Evolutionary conservation across 495 filamentous ascomycete species (phyloP), one percentile per base, ranked within the genome.

Genomic region (Bryoglossum gracile): DNA sequence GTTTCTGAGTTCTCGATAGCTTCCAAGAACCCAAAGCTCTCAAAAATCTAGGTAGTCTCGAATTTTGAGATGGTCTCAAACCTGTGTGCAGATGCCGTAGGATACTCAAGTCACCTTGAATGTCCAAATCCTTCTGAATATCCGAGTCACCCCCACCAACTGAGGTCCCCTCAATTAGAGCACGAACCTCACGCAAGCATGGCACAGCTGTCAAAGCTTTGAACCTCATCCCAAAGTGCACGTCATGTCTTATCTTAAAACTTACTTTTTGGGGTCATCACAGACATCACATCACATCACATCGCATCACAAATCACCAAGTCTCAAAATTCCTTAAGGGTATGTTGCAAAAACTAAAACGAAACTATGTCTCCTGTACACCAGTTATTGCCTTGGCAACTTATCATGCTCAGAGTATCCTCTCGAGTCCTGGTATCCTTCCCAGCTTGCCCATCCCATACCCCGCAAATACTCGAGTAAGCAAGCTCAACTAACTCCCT

Each of bases 401-500:
- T 38, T 34, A n/a, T 26, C n/a, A 46, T 51, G 42, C 32, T n/a
- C n/a, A n/a, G n/a, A n/a, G n/a, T n/a, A n/a, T 16, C 39, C 9
- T 18, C 21, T 10, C 49, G 11, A 44, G 40, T 22, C 8, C 1
- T 41, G 37, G 11, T 13, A 30, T 30, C 32, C 30, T 6, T 24
- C 4, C 26, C n/a, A n/a, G n/a, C 47, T 33, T 32, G 4, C 11
- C 50, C 36, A 46, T 34, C 17, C 46, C 47, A 41, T 41, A 46
- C 30, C 28, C 42, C 37, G n/a, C n/a, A 30, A 32, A 26, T 37
- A 26, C 43, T 38, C 23, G 28, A 24, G 25, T 46, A 28, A 51
- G 33, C 48, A 28, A 51, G 39, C 30, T 36, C 40, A 53, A 57
- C 51, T 46, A n/a, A n/a, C n/a, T n/a, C n/a, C 51, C 54, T 36